Evolutionary conservation across 495 filamentous ascomycete genomes (phyloP), one percentile per base, ranked within the genome.

Genomic region (Xylaria telfairii): DNA sequence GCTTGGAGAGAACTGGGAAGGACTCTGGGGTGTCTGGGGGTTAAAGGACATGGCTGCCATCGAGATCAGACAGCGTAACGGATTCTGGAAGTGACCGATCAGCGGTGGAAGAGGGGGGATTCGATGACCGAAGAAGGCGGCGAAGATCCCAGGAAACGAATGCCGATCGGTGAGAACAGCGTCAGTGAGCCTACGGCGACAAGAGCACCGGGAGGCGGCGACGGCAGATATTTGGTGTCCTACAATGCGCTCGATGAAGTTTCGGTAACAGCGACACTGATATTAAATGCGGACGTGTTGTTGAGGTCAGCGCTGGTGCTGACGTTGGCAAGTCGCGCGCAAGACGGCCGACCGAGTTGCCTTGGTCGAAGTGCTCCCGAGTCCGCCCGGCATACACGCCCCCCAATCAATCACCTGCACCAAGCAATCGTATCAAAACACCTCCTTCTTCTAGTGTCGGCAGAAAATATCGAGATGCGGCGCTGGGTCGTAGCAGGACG

Each of bases 1-100:
- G 72, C 75, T 80, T 44, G 84, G 83, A 67, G 83, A 85, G 69
- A 84, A 78, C 71, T 85, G 83, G 74, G 86, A 87, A 74, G 86
- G 86, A 72, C 86, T 88, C 78, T 88, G 84, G 71, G 86, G 86
- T n/a, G 86, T 88, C 72, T 87, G 85, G 47, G 86, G 86, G 75
- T 87, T 85, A 80, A 87, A 85, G 76, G 81, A 85, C 84, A 86
- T 86, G 77, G 78, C 83, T 77, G 76, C 76, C 70, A 79, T 77
- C 68, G 75, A 73, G 68, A 66, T 77, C 68, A 47, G 63, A 69
- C 66, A 76, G 60, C 65, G 67, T 65, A 8, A 26, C 21, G 6
- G 30, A 34, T 39, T 44, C 17, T 60, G 39, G 66, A 49, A 47
- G 42, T 44, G 69, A 75, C 28, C 47, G 19, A 49, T 66, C 56